Base-by-base conservation (phyloP, 1,139 yeast genomes). In the Zhuliangozyma blackwelliae region DNA sequence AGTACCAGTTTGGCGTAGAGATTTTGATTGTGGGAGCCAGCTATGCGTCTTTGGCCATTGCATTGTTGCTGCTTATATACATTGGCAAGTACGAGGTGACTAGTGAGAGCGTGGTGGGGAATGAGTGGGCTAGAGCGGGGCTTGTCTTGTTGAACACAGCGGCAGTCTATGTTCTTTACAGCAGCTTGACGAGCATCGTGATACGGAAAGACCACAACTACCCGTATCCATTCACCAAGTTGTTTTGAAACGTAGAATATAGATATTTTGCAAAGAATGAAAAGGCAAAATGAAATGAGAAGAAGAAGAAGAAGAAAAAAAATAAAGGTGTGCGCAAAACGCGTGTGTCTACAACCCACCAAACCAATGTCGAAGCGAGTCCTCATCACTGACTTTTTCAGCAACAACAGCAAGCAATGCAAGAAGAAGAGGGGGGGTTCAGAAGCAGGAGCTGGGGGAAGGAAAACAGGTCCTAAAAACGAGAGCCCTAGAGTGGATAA, bases 1-100 rank as follows among this genome's bases (percentile, higher is more conserved):
- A 71, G 40, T 79, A 77, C 63, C 92, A 83, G 54, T 79, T 82
- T 56, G 92, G 92, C 1, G 58, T 75, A 5, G 94, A 84, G 53
- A 68, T 79, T 2, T 50, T 76, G 5, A 52, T 77, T 8, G 69
- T 82, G 3, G 73, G 76, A 0, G 53, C 54, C 3, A 60, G 68
- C 37, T 85, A 84, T 50, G 45, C 69, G 10, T 45, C 57, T 1
- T 60, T 81, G 48, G 74, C 72, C 4, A 38, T 57, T 1, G 40
- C 68, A 6, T 40, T 74, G 9, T 46, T 76, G n/a, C 33, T 52
- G 1, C 51, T 82, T 36, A 61, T 69, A 2, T 53, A 57, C 34
- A 38, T 70, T 36, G 75, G 75, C 2, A 43, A 41, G 3, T 64
- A 64, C 46, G 46, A 54, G 32, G 51, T 59, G 7, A 43, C 53